Base-by-base conservation (phyloP, 78 protist species). In the Speleostelium caveatum region DNA sequence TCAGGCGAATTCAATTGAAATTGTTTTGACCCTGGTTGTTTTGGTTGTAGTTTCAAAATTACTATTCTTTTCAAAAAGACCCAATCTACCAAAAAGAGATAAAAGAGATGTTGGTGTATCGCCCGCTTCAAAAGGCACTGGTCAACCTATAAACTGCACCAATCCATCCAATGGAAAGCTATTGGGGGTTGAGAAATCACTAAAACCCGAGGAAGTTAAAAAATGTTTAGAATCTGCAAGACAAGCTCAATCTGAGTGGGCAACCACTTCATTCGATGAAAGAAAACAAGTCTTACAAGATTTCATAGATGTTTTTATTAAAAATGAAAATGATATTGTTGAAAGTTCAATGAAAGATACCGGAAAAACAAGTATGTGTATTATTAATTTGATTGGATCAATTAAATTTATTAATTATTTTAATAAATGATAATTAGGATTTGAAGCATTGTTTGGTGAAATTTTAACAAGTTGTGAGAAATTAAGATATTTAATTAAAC, bases 371-470 rank as follows among this genome's bases (percentile, higher is more conserved):
- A 55, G 93, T 94, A 86, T 19, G 95, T 92, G 19, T 0, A n/a
- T n/a, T n/a, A n/a, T n/a, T n/a, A n/a, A n/a, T 26, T n/a, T 8
- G 2, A 19, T 33, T 73, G 33, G 22, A 16, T 42, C 35, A 32
- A 35, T 32, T 16, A 0, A 38, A 1, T 35, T 1, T 2, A 61
- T 32, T 32, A 30, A 26, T 51, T 14, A 6, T 0, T 32, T 59
- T 58, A 1, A 21, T 59, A 32, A 0, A 38, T 32, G 1, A 19
- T 28, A 49, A 32, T 22, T 28, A 93, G 96, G 88, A 73, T 83
- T 95, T 45, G 96, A 92, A 51, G 95, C 94, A 8, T 63, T 53
- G 24, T 86, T 92, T 71, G 96, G 96, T 35, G 96, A 95, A 75
- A 71, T 95, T 61, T 55, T 87, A 39, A 68, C 92, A 55, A 77